Evolutionary conservation across 2,329 filamentous ascomycete species (phyloP).

Genomic region (Endocalyx cinctus): DNA sequence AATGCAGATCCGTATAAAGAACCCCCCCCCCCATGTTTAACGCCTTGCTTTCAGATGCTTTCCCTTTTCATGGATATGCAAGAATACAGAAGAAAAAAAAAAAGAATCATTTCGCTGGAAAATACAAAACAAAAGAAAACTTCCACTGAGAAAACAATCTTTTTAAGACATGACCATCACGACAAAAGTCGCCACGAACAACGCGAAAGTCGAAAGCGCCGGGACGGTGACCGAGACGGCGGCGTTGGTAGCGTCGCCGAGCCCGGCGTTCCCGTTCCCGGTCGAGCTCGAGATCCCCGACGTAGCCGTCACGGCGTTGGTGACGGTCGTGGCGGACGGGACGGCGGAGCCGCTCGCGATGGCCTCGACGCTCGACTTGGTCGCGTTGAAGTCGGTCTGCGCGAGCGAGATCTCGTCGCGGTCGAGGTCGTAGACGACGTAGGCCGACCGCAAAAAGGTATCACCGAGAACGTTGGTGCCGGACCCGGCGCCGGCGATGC

Average conservation of each 20-base stretch:
- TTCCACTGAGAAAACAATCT: too few relatives aligned
- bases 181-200: conserved; percentile 5
- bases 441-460: conserved; percentile 70
- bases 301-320: conserved; percentile 45
- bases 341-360: conserved; percentile 48
- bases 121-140: too few relatives aligned
- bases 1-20: background rate
- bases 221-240: conserved; percentile 1
- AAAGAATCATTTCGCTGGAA: too few relatives aligned
- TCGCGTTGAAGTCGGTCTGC: conserved; percentile 59
- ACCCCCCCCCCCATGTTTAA: background rate
- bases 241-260: conserved; percentile 8
- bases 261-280: conserved; percentile 14
- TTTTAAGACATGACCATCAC: conserved; percentile 11
- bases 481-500: conserved; percentile 54
- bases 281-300: conserved; percentile 30
- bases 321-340: conserved; percentile 49
- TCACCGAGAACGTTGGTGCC: conserved; percentile 64
- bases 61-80: conserved; percentile 8
- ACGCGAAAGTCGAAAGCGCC: conserved; percentile 1
- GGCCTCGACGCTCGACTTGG: conserved; percentile 46
- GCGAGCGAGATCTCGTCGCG: conserved; percentile 70
- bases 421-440: conserved; percentile 69
- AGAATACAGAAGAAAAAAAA: conserved; percentile 10
- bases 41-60: background rate